Evolutionary conservation across 2,329 filamentous ascomycete species (phyloP).

Genomic region (Sarocladiaceae sp.): DNA sequence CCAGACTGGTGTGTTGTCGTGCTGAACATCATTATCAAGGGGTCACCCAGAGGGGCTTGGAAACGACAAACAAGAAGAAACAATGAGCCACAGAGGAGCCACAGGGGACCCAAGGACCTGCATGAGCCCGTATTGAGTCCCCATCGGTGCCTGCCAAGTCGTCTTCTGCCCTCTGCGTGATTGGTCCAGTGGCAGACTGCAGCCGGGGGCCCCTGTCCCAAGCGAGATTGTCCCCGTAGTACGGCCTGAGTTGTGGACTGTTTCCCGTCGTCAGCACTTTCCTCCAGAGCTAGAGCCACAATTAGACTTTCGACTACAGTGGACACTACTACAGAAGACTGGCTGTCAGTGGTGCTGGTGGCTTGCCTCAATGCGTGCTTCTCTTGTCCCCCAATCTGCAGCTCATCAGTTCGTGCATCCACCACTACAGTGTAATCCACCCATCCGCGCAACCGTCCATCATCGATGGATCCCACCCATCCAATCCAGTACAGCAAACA

Average conservation of each 20-base stretch:
- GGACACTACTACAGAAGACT: not conserved
- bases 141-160: slow-evolving; percentile 9
- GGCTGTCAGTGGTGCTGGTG: not conserved
- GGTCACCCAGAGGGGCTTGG: no score
- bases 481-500: not conserved
- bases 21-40: no score
- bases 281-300: no score
- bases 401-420: not conserved
- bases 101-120: not conserved
- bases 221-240: slow-evolving; percentile 4
- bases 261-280: no score
- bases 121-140: slow-evolving; percentile 1
- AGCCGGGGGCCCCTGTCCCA: not conserved
- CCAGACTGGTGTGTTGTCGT: no score
- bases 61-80: not conserved
- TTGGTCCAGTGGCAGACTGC: not conserved
- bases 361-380: not conserved
- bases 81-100: not conserved
- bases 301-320: no score
- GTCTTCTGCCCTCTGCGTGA: not conserved
- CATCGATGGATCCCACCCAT: not conserved
- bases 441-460: not conserved
- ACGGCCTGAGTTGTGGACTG: no score
- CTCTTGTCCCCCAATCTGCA: slow-evolving; percentile 3
- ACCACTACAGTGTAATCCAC: not conserved